A percentile compares a stretch with the other conserved stretches of the same genome.
phyloP scores from a whole-genome alignment of 345 rosid species.

The Schrenkiella parvula region DNA sequence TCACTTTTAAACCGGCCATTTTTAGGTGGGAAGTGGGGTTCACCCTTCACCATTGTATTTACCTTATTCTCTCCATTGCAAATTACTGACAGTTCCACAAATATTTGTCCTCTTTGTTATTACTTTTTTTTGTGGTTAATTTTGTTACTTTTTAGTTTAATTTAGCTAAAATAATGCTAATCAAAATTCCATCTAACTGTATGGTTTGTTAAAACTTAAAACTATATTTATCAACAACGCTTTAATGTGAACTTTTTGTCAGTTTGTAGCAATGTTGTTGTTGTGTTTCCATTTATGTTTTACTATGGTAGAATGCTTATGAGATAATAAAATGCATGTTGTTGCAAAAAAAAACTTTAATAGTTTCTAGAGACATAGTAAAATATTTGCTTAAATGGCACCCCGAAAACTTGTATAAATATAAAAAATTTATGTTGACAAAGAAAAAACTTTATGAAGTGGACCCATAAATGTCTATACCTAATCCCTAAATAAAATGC shows the following conservation, averaged over 20 bases:
- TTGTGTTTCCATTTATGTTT: not conserved
- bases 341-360: too few species aligned
- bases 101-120: not conserved
- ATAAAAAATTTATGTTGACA: conserved; percentile 27
- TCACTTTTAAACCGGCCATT: conserved; percentile 31
- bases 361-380: not conserved
- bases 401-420: too few species aligned
- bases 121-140: too few species aligned
- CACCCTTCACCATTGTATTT: conserved; percentile 23
- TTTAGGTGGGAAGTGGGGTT: conserved; percentile 38
- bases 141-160: not conserved
- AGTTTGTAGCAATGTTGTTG: not conserved
- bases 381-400: not conserved
- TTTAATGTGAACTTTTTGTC: not conserved
- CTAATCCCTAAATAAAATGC: conserved; percentile 28
- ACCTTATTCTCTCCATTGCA: conserved; percentile 2
- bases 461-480: conserved; percentile 34
- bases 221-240: not conserved
- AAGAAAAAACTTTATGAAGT: conserved; percentile 32
- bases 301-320: not conserved
- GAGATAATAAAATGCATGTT: not conserved
- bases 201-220: not conserved
- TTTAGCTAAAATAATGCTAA: not conserved
- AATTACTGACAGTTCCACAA: conserved; percentile 9
- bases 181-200: not conserved